These are phyloP conservation scores for Leptographium lundbergii DNA, from an alignment of 2,329 filamentous ascomycete genomes.

Conservation along the genomic window DNA sequence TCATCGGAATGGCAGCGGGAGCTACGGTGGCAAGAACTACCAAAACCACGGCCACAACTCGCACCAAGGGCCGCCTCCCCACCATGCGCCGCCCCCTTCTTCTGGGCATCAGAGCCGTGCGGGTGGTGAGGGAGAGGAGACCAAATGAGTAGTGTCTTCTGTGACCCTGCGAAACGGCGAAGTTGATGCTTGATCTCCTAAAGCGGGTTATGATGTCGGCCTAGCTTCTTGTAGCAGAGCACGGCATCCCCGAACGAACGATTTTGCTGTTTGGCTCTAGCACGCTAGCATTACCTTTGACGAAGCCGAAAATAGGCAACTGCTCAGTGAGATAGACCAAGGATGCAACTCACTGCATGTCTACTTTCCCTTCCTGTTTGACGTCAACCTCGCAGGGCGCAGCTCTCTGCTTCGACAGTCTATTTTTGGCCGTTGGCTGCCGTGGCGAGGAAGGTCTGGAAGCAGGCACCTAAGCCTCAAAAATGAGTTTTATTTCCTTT, in stretches of 20 bases:
- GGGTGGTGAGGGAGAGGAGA: slow-evolving; percentile 29
- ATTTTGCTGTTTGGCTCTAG: background rate
- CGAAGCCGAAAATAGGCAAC: background rate
- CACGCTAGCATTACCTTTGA: background rate
- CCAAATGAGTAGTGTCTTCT: slow-evolving; percentile 20
- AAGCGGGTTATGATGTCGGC: background rate
- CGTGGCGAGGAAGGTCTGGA: background rate
- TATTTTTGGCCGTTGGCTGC: background rate
- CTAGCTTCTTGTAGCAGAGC: background rate
- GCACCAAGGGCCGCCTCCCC: slow-evolving; percentile 7
- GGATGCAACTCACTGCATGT: background rate
- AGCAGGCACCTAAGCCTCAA: background rate
- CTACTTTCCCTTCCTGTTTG: background rate
- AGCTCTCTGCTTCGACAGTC: background rate
- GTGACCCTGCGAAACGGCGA: background rate
- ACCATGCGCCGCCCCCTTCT: slow-evolving; percentile 22
- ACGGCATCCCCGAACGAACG: background rate
- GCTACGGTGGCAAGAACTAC: slow-evolving; percentile 35
- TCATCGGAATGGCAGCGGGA: slow-evolving; percentile 45
- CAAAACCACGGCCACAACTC: slow-evolving; percentile 24
- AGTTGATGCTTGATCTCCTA: background rate
- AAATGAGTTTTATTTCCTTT: background rate
- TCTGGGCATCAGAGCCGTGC: slow-evolving; percentile 21
- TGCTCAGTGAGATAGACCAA: background rate
- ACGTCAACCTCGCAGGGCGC: background rate